These are phyloP conservation scores for Clarkia xantiana DNA, from an alignment of 345 rosid species.

Conservation along the genomic window DNA sequence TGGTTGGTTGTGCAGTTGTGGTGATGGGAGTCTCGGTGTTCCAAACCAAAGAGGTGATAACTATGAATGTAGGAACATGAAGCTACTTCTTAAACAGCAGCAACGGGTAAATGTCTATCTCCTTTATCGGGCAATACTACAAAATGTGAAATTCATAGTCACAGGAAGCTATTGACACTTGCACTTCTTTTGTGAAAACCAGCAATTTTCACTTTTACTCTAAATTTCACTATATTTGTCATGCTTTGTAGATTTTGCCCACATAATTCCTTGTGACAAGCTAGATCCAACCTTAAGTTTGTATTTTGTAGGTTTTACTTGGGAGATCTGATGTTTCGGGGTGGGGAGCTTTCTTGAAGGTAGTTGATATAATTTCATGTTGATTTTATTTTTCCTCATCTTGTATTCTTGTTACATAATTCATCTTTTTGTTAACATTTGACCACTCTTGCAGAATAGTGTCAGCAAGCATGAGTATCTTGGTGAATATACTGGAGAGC, in stretches of 20 bases:
- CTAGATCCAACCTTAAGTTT: no score
- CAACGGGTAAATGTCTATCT: slow-evolving; percentile 45
- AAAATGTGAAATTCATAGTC: no score
- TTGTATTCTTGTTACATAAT: neutral
- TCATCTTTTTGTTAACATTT: slow-evolving; percentile 11
- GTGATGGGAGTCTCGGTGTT: slow-evolving; percentile 88
- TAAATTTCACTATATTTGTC: no score
- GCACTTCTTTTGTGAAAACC: no score
- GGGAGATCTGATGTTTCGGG: slow-evolving; percentile 99
- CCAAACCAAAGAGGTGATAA: slow-evolving; percentile 97
- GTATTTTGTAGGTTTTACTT: slow-evolving; percentile 70
- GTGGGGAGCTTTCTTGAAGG: slow-evolving; percentile 99
- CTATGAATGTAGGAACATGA: slow-evolving; percentile 97
- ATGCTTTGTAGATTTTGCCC: neutral
- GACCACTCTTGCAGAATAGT: slow-evolving; percentile 46
- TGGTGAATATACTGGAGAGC: slow-evolving; percentile 97
- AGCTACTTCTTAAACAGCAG: slow-evolving; percentile 95
- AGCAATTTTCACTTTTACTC: no score
- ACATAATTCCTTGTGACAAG: no score
- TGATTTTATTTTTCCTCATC: neutral
- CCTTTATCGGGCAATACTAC: neutral
- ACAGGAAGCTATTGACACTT: no score
- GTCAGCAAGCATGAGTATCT: slow-evolving; percentile 95
- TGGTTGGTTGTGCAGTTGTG: slow-evolving; percentile 49
- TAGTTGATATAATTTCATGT: slow-evolving; percentile 11